Base-by-base conservation (phyloP, 2,329 filamentous ascomycete species). In the Ophiostoma sp. region DNA sequence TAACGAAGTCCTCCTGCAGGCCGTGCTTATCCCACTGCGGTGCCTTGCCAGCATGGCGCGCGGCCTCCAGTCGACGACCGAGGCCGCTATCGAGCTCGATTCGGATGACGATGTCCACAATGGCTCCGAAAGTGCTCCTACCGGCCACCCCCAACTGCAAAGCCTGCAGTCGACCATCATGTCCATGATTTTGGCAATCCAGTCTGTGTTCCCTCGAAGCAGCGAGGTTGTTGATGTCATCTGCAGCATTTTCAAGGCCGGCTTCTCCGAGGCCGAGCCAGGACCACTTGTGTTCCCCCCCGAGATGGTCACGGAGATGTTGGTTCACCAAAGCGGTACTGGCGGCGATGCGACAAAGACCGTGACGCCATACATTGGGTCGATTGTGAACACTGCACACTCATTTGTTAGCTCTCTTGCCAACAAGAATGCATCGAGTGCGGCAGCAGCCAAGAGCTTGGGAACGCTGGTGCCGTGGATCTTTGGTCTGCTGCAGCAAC, bases 221-320 rank as follows among this genome's bases (percentile, higher is more conserved):
- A 84, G 86, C 36, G 91, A 93, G 72, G 84, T 92, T 11, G 83
- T 89, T 36, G 90, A 93, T 74, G 82, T 86, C 4, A 86, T 89
- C 45, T 95, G 91, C 77, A 83, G 82, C 69, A 85, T 93, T 64
- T 82, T 94, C 65, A 86, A 88, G 55, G 85, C 87, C 27, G 92
- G 92, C 0, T 93, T 93, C 74, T 88, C 88, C 0, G 92, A 96
- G 76, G 84, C 82, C 0, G 84, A 87, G 40, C 85, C 89, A 3
- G 91, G 91, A 0, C 89, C 91, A 0, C 94, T 95, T 73, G 90
- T 93, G 8, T 86, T 96, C 70, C 84, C 88, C 2, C 82, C 89
- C 0, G 79, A 83, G 0, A 82, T 87, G 71, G 85, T 91, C n/a
- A 85, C 87, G 11, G 81, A 86, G 58, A 89, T 90, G 75, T 81